phyloP scores from a whole-genome alignment of 164 flowering plant genomes.

The Magnolia changhungtana region DNA sequence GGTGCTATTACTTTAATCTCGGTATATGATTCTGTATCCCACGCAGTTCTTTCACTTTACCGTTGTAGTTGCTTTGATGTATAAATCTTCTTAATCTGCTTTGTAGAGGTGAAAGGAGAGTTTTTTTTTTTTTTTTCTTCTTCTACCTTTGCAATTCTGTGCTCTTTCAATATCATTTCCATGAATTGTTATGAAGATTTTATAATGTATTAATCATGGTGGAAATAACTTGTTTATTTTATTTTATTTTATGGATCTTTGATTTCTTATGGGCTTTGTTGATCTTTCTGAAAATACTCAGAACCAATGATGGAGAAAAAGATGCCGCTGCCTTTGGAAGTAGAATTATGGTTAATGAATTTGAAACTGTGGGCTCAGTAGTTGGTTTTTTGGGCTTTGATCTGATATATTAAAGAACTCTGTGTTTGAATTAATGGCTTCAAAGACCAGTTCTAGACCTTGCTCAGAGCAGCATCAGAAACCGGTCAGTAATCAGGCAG shows the following conservation, averaged over 20 bases:
- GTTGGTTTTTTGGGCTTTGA: conserved; percentile 13
- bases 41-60: neutral
- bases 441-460: conserved; percentile 32
- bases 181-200: too few relatives aligned
- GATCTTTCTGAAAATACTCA: neutral
- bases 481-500: conserved; percentile 20
- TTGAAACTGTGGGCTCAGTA: conserved; percentile 10
- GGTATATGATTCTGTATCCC: neutral
- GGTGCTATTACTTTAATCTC: too few relatives aligned
- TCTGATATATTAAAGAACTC: conserved; percentile 8
- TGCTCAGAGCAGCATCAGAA: conserved; percentile 29
- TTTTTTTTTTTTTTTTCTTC: neutral
- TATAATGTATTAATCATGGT: too few relatives aligned
- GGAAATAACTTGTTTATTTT: too few relatives aligned
- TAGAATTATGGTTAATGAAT: neutral
- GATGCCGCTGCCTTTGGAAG: neutral
- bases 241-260: neutral
- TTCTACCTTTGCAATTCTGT: too few relatives aligned
- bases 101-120: neutral
- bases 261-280: neutral
- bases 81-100: neutral
- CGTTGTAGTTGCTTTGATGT: neutral
- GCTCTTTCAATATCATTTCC: too few relatives aligned
- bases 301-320: conserved; percentile 3
- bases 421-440: conserved; percentile 36